Evolutionary conservation across 345 rosid species (phyloP).

Genomic region (Aquilaria sinensis): DNA sequence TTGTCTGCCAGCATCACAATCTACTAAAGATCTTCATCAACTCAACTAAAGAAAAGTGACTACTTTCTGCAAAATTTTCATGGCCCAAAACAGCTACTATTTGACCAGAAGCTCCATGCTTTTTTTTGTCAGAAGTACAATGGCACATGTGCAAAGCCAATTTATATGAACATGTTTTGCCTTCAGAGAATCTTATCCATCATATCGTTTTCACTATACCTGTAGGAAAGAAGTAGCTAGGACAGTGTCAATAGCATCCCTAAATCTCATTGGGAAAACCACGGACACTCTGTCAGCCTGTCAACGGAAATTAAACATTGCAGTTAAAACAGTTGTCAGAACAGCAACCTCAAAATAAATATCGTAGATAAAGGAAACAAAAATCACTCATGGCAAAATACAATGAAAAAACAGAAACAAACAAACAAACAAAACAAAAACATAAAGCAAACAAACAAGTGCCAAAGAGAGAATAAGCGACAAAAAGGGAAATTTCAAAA

Average conservation of each 20-base stretch:
- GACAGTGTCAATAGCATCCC: conserved; percentile 67
- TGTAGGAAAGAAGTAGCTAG: conserved; percentile 89
- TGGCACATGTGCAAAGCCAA: not conserved
- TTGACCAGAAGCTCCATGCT: no score
- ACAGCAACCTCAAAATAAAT: not conserved
- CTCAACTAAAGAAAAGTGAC: no score
- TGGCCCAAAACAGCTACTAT: no score
- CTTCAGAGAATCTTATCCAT: no score
- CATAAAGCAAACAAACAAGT: not conserved
- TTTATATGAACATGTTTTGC: not conserved
- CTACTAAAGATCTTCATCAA: no score
- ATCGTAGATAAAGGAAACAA: not conserved
- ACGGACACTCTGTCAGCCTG: conserved; percentile 89
- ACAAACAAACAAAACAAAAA: not conserved
- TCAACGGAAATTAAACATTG: not conserved
- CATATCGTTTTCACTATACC: conserved; percentile 32
- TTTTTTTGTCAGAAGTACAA: no score
- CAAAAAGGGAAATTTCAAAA: not conserved
- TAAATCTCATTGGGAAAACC: conserved; percentile 93
- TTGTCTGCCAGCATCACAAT: no score
- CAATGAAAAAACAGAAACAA: not conserved
- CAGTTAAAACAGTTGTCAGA: no score
- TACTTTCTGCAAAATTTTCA: no score
- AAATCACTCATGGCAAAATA: not conserved
- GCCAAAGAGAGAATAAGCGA: not conserved